Evolutionary conservation across 805 yeast genomes (phyloP).

Genomic region (Pichia phayaonensis): DNA sequence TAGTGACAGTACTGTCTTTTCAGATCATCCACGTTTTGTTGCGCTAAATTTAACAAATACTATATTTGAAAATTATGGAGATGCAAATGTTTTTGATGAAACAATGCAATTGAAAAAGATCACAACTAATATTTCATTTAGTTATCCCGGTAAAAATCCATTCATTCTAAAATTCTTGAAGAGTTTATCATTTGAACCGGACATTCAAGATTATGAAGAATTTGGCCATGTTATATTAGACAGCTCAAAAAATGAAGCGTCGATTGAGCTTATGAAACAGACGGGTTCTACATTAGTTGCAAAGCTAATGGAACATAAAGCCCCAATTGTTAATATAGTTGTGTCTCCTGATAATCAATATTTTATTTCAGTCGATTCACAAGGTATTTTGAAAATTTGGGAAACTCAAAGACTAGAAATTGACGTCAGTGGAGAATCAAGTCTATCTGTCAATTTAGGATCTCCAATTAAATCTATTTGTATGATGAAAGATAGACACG

Average conservation of each 20-base stretch:
- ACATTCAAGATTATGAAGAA: slow-evolving; percentile 53
- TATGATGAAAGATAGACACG: slow-evolving; percentile 47
- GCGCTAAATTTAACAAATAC: background rate
- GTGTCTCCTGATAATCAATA: slow-evolving; percentile 56
- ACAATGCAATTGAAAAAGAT: slow-evolving; percentile 19
- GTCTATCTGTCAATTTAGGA: slow-evolving; percentile 39
- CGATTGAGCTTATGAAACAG: background rate
- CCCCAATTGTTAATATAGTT: slow-evolving; percentile 48
- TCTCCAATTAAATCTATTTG: slow-evolving; percentile 41
- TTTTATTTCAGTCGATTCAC: slow-evolving; percentile 71
- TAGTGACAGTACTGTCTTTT: slow-evolving; percentile 18
- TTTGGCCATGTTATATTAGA: slow-evolving; percentile 42
- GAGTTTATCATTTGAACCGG: slow-evolving; percentile 47
- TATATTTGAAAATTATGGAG: slow-evolving; percentile 16
- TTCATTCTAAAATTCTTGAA: slow-evolving; percentile 51
- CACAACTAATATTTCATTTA: slow-evolving; percentile 32
- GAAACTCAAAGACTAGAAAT: slow-evolving; percentile 57
- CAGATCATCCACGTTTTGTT: background rate
- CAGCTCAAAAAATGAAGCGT: background rate
- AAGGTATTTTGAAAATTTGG: slow-evolving; percentile 74
- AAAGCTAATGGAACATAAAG: slow-evolving; percentile 54
- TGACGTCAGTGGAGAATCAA: slow-evolving; percentile 47
- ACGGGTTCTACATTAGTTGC: slow-evolving; percentile 37
- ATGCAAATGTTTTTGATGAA: slow-evolving; percentile 21
- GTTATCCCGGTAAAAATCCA: slow-evolving; percentile 63